These are phyloP conservation scores for Aspergillus udagawae DNA, from an alignment of 2,329 filamentous ascomycete genomes.

Conservation along the genomic window DNA sequence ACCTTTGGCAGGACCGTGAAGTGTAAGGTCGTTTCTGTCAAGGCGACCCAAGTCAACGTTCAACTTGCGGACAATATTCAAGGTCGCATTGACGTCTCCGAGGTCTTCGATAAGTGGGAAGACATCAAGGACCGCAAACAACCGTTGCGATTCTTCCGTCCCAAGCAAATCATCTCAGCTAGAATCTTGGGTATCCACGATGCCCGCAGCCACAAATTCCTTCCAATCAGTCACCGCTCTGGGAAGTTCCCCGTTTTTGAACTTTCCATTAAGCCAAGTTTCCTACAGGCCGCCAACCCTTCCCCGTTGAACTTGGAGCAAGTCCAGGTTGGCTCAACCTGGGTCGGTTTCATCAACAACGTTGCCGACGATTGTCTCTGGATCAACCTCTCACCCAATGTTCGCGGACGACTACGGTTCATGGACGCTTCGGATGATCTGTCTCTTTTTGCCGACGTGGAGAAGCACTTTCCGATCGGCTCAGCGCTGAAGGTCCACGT, in stretches of 20 bases:
- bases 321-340: conserved; percentile 65
- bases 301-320: conserved; percentile 67
- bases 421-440: conserved; percentile 87
- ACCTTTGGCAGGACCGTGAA: conserved; percentile 68
- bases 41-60: conserved; percentile 89
- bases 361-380: conserved; percentile 74
- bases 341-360: conserved; percentile 89
- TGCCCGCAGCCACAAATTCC: conserved; percentile 81
- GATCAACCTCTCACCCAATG: conserved; percentile 84
- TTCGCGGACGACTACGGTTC: conserved; percentile 76
- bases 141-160: conserved; percentile 70
- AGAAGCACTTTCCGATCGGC: conserved; percentile 81
- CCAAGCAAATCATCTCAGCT: conserved; percentile 67
- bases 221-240: conserved; percentile 82
- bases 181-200: conserved; percentile 85
- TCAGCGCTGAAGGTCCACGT: conserved; percentile 80
- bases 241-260: conserved; percentile 78
- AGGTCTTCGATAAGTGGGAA: conserved; percentile 84
- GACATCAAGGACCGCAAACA: conserved; percentile 78
- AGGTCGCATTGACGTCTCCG: conserved; percentile 88
- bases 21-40: conserved; percentile 76
- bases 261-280: conserved; percentile 72
- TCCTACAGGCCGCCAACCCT: conserved; percentile 50
- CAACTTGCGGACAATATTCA: conserved; percentile 81
- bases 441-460: conserved; percentile 69